Conservation (phyloP, 1,284 basidiomycete genomes). For the Ganoderma lingzhi region DNA sequence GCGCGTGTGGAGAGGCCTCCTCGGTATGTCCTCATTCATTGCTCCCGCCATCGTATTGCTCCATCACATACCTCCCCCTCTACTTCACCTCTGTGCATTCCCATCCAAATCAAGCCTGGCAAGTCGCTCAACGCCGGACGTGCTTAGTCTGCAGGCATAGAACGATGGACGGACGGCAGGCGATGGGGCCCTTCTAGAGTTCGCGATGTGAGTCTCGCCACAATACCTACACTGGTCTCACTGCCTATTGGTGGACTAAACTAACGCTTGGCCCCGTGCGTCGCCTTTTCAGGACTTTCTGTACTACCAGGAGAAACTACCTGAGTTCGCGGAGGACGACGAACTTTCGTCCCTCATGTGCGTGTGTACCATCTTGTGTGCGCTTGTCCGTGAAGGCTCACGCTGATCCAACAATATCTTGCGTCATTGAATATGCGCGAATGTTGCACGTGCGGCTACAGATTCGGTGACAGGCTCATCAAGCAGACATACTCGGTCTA, state of each 20-base stretch:
- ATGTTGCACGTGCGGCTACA: conserved; percentile 14
- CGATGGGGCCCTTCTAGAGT: conserved; percentile 81
- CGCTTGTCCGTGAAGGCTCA: background rate
- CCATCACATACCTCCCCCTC: conserved; percentile 1
- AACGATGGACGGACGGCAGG: conserved; percentile 66
- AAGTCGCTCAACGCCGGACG: conserved; percentile 31
- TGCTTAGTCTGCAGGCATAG: conserved; percentile 63
- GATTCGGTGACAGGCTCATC: conserved; percentile 59
- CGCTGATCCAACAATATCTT: background rate
- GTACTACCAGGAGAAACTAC: conserved; percentile 50
- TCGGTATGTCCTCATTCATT: conserved; percentile 41
- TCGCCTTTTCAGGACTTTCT: conserved; percentile 44
- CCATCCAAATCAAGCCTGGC: background rate
- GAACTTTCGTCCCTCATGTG: conserved; percentile 37
- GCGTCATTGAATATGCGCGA: background rate
- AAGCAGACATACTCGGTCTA: conserved; percentile 85
- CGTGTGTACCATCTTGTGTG: conserved; percentile 20
- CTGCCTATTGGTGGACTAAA: conserved; percentile 1
- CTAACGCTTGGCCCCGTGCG: conserved; percentile 20
- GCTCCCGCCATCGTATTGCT: background rate
- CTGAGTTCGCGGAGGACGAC: conserved; percentile 42
- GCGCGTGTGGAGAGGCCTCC: conserved; percentile 46
- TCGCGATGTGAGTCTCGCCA: conserved; percentile 61
- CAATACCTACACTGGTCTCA: background rate
- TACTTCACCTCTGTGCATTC: conserved; percentile 8